These are phyloP conservation scores for Anthracocystis panici-leucophaei DNA, from an alignment of 1,284 basidiomycete species.

Conservation along the genomic window DNA sequence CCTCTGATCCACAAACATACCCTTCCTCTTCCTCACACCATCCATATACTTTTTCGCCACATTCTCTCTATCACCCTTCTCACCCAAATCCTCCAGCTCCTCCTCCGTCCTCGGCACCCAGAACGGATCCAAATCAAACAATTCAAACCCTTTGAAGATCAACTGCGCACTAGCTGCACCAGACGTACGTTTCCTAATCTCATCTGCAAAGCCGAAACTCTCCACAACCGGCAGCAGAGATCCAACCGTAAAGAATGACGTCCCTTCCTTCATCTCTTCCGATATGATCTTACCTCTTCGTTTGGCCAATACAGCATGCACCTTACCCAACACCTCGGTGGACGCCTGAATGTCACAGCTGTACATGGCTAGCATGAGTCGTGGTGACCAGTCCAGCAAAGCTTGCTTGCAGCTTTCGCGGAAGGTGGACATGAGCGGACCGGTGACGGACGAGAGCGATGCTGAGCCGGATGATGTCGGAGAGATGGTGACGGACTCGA, in stretches of 20 bases:
- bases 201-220: constrained; percentile 96
- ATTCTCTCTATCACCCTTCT: constrained; percentile 92
- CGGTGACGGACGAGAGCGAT: constrained; percentile 80
- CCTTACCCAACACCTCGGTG: constrained; percentile 96
- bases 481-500: constrained; percentile 76
- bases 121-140: constrained; percentile 81
- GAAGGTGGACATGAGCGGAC: constrained; percentile 87
- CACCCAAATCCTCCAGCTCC: constrained; percentile 95
- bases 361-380: constrained; percentile 98
- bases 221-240: constrained; percentile 95
- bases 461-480: constrained; percentile 73
- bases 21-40: constrained; percentile 75
- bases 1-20: constrained; percentile 58
- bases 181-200: constrained; percentile 94
- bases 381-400: constrained; percentile 95
- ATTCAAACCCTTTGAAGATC: constrained; percentile 84
- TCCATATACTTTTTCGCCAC: constrained; percentile 97
- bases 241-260: constrained; percentile 90
- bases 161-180: constrained; percentile 96
- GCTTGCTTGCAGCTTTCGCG: constrained; percentile 89
- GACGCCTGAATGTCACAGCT: constrained; percentile 98
- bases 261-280: constrained; percentile 99
- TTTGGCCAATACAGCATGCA: constrained; percentile 93
- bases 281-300: constrained; percentile 90
- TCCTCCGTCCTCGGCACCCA: constrained; percentile 99